Conservation (phyloP, 352 stramenopile species). For the Phytophthora cactorum region DNA sequence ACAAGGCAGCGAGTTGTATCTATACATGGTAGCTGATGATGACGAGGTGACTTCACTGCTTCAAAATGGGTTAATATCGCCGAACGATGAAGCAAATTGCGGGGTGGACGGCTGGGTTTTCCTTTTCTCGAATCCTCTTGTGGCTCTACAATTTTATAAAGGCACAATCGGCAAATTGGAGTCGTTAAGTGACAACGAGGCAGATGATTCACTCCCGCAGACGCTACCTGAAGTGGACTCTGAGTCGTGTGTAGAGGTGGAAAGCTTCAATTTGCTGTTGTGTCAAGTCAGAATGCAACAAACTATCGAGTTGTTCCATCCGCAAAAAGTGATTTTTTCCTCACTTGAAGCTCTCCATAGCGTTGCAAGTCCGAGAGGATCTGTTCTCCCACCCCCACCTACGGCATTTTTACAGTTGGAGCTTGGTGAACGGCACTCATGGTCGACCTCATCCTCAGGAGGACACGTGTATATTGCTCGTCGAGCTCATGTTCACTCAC, state of each 20-base stretch:
- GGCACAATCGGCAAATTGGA: constrained; percentile 37
- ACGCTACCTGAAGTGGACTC: constrained; percentile 10
- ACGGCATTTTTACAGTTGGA: constrained; percentile 46
- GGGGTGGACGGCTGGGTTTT: constrained; percentile 37
- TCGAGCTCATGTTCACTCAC: constrained; percentile 15
- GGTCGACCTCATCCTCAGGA: constrained; percentile 12
- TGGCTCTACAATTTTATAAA: constrained; percentile 41
- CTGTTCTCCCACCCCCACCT: constrained; percentile 34
- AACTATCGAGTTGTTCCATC: constrained; percentile 42
- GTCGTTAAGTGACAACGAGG: constrained; percentile 23
- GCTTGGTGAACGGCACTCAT: constrained; percentile 18
- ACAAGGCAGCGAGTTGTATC: constrained; percentile 44
- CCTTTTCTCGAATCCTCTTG: constrained; percentile 46
- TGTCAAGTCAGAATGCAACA: constrained; percentile 50
- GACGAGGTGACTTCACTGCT: constrained; percentile 42
- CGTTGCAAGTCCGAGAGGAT: constrained; percentile 30
- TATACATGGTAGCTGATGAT: constrained; percentile 49
- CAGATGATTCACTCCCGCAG: constrained; percentile 6
- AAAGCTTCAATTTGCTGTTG: constrained; percentile 46
- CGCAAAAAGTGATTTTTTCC: constrained; percentile 18
- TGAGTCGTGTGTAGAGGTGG: constrained; percentile 12
- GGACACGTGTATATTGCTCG: constrained; percentile 48
- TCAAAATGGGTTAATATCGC: constrained; percentile 39
- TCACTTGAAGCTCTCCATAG: constrained; percentile 33
- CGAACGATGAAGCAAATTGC: no score